phyloP scores from a whole-genome alignment of 2,329 filamentous ascomycete genomes.

The Colletotrichum echinochloae region DNA sequence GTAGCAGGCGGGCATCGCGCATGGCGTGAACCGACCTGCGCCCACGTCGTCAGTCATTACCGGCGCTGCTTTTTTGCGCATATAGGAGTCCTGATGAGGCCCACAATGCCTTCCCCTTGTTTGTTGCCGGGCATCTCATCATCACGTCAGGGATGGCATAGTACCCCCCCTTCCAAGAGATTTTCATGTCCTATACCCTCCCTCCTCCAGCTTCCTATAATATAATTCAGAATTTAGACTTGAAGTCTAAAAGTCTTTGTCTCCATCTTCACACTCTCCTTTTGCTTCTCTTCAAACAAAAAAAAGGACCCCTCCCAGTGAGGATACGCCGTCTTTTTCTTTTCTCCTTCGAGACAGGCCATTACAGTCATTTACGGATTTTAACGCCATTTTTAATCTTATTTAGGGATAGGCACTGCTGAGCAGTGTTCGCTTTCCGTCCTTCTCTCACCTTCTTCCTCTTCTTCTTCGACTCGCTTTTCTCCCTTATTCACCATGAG shows the following conservation, averaged over 20 bases:
- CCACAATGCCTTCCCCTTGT: not conserved
- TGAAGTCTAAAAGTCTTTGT: not conserved
- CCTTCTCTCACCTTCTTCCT: constrained; percentile 7
- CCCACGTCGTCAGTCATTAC: constrained; percentile 9
- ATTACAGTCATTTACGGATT: constrained; percentile 35
- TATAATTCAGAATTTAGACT: constrained; percentile 39
- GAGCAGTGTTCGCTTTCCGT: constrained; percentile 32
- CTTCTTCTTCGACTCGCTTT: not conserved
- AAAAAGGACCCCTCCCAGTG: constrained; percentile 35
- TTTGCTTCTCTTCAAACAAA: constrained; percentile 8
- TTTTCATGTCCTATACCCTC: not conserved
- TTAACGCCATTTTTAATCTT: constrained; percentile 21
- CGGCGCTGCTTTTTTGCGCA: constrained; percentile 5
- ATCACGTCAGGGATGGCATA: constrained; percentile 24
- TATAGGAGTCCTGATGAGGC: not conserved
- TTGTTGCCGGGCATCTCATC: constrained; percentile 29
- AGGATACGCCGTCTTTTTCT: constrained; percentile 29
- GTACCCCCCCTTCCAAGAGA: not conserved
- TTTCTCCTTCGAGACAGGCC: constrained; percentile 15
- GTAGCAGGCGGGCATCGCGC: constrained; percentile 18
- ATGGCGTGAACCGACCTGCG: constrained; percentile 7
- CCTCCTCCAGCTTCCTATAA: constrained; percentile 9
- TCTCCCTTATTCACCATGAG: constrained; percentile 25
- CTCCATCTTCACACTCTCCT: constrained; percentile 13
- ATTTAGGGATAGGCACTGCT: constrained; percentile 20